Percentiles rank a stretch among this genome's conserved stretches.
Evolutionary conservation across 2,329 filamentous ascomycete species (phyloP).

Genomic region (Thielaviopsis ethacetica): DNA sequence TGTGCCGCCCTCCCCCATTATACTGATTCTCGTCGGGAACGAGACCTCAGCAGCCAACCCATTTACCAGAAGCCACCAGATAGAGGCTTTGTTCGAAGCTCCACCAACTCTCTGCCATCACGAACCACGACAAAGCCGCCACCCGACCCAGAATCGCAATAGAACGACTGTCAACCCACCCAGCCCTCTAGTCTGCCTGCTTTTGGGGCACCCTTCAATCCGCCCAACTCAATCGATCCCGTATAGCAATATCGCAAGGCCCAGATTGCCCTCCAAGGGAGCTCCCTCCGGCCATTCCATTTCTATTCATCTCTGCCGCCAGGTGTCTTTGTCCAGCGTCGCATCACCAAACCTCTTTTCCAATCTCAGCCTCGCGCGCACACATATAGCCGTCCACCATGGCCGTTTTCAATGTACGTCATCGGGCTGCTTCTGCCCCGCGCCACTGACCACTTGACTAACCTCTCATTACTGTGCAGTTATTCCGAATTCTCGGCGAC

Average conservation of each 20-base stretch:
- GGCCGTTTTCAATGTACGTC: constrained; percentile 25
- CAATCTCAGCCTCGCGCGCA: neutral
- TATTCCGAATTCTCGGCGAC: constrained; percentile 68
- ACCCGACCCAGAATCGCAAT: neutral
- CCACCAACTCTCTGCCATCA: neutral
- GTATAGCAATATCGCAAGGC: neutral
- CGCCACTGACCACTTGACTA: neutral
- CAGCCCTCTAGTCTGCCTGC: neutral
- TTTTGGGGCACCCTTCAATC: neutral
- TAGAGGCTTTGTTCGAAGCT: neutral
- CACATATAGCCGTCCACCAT: constrained; percentile 16
- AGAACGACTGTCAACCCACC: neutral
- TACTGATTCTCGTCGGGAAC: neutral
- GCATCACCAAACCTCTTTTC: constrained; percentile 1
- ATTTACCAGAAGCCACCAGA: neutral
- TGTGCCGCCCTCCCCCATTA: neutral
- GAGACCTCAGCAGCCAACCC: neutral
- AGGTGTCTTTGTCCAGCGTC: neutral
- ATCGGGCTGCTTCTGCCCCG: neutral
- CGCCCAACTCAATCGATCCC: neutral
- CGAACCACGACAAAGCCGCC: neutral
- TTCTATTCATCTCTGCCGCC: neutral
- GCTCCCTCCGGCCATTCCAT: neutral
- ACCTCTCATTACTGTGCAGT: constrained; percentile 20
- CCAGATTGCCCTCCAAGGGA: neutral